These are phyloP conservation scores for Geotrichum candidum DNA, from an alignment of 1,139 yeast species.

Conservation along the genomic window DNA sequence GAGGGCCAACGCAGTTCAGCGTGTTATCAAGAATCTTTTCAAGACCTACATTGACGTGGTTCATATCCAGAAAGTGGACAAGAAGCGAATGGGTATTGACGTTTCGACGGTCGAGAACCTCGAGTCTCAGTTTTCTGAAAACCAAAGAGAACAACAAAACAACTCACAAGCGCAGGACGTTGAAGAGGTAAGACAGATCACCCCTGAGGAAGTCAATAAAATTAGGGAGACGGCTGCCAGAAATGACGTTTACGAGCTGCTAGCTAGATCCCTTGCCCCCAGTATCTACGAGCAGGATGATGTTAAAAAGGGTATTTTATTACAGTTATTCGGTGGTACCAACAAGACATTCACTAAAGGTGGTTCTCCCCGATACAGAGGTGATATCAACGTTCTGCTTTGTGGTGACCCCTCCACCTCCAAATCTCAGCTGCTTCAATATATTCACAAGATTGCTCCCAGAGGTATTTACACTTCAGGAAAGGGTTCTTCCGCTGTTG, in stretches of 20 bases:
- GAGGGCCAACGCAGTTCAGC: constrained; percentile 75
- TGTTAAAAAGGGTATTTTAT: constrained; percentile 86
- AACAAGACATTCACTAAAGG: constrained; percentile 85
- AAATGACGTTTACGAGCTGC: constrained; percentile 76
- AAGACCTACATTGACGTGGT: constrained; percentile 93
- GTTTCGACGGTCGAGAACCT: constrained; percentile 46
- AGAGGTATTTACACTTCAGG: constrained; percentile 97
- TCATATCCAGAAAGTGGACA: constrained; percentile 82
- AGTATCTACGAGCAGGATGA: constrained; percentile 94
- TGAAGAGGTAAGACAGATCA: constrained; percentile 65
- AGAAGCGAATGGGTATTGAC: constrained; percentile 75
- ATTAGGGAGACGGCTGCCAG: constrained; percentile 60
- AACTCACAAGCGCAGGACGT: constrained; percentile 43
- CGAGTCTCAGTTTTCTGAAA: constrained; percentile 27
- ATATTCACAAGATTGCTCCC: constrained; percentile 96
- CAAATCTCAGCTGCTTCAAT: constrained; percentile 86
- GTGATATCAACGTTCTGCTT: constrained; percentile 81
- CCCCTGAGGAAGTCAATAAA: constrained; percentile 60
- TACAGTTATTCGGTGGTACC: constrained; percentile 93
- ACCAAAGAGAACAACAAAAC: constrained; percentile 39
- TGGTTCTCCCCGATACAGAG: constrained; percentile 78
- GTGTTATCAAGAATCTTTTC: constrained; percentile 76
- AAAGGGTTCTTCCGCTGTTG: constrained; percentile 98
- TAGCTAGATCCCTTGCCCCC: constrained; percentile 91
- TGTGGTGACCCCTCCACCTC: constrained; percentile 99